A percentile compares a stretch with the other conserved stretches of the same genome.
phyloP scores from a whole-genome alignment of 352 stramenopile species.

The Phytophthora crassamura region DNA sequence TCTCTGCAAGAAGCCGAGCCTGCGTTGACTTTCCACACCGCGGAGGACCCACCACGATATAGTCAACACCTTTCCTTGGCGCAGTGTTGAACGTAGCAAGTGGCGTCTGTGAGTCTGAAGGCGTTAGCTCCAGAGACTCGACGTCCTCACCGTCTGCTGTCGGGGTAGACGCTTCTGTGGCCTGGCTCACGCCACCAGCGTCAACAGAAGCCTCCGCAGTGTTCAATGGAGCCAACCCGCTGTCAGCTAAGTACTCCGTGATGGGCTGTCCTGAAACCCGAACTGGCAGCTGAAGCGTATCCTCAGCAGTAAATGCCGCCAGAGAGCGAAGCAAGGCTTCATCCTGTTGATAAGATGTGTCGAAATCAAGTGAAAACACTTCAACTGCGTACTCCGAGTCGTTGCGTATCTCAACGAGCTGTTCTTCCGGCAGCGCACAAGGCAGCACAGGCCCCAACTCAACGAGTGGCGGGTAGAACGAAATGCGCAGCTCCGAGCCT shows the following conservation, averaged over 20 bases:
- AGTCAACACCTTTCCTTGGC: conserved; percentile 65
- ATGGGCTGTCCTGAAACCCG: conserved; percentile 70
- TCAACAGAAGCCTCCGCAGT: conserved; percentile 11
- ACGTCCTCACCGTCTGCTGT: conserved; percentile 7
- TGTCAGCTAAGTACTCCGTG: conserved; percentile 59
- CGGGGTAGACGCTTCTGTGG: not conserved
- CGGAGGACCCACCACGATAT: conserved; percentile 83
- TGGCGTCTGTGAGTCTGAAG: not conserved
- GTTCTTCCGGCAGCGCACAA: conserved; percentile 50
- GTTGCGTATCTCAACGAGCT: conserved; percentile 85
- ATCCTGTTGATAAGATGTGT: conserved; percentile 82
- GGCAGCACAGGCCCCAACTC: conserved; percentile 91
- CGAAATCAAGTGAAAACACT: conserved; percentile 93
- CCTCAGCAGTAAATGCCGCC: conserved; percentile 64
- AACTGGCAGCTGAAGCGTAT: conserved; percentile 76
- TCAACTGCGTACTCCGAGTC: conserved; percentile 91
- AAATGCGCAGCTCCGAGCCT: conserved; percentile 79
- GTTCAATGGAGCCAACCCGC: conserved; percentile 41
- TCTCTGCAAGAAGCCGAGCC: conserved; percentile 73
- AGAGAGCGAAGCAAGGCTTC: conserved; percentile 81
- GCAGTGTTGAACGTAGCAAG: conserved; percentile 9
- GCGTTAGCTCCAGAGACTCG: not conserved
- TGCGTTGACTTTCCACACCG: conserved; percentile 84
- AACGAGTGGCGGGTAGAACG: conserved; percentile 82
- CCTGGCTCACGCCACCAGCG: not conserved